These are phyloP conservation scores for Lyophyllum shimeji DNA, from an alignment of 768 basidiomycete genomes.

Conservation along the genomic window DNA sequence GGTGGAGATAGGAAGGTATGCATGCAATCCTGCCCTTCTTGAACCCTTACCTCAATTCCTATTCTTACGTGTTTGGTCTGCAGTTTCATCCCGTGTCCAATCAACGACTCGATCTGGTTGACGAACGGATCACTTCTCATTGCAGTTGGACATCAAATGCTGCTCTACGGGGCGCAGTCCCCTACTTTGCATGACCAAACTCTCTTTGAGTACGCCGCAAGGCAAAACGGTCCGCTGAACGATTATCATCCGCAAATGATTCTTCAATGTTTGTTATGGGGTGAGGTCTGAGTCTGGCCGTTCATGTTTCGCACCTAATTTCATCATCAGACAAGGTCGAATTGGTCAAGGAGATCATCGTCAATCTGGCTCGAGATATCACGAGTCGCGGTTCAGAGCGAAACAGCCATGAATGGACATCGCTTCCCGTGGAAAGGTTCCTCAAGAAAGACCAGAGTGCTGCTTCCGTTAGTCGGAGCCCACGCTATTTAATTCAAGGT, in stretches of 20 bases:
- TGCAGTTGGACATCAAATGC: slow-evolving; percentile 82
- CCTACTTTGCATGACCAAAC: slow-evolving; percentile 35
- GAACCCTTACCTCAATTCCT: neutral
- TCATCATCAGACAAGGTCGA: slow-evolving; percentile 69
- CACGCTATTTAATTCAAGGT: neutral
- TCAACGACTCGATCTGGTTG: slow-evolving; percentile 91
- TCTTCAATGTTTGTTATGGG: slow-evolving; percentile 90
- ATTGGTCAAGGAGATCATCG: slow-evolving; percentile 79
- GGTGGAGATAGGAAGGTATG: slow-evolving; percentile 70
- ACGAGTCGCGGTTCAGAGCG: slow-evolving; percentile 23
- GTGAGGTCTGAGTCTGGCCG: slow-evolving; percentile 35
- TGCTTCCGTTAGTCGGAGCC: slow-evolving; percentile 16
- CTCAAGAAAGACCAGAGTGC: slow-evolving; percentile 33
- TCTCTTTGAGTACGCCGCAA: slow-evolving; percentile 81
- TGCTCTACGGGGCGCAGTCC: slow-evolving; percentile 62
- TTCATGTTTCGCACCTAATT: neutral
- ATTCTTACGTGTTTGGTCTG: neutral
- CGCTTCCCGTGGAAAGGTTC: slow-evolving; percentile 59
- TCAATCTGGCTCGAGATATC: slow-evolving; percentile 55
- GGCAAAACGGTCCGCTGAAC: slow-evolving; percentile 80
- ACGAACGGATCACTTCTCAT: slow-evolving; percentile 80
- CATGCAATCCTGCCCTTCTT: neutral
- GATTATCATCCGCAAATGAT: slow-evolving; percentile 95
- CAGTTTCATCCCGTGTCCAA: slow-evolving; percentile 76
- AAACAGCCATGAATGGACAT: slow-evolving; percentile 36